These are phyloP conservation scores for Metschnikowia borealis DNA, from an alignment of 805 yeast genomes.

Conservation along the genomic window DNA sequence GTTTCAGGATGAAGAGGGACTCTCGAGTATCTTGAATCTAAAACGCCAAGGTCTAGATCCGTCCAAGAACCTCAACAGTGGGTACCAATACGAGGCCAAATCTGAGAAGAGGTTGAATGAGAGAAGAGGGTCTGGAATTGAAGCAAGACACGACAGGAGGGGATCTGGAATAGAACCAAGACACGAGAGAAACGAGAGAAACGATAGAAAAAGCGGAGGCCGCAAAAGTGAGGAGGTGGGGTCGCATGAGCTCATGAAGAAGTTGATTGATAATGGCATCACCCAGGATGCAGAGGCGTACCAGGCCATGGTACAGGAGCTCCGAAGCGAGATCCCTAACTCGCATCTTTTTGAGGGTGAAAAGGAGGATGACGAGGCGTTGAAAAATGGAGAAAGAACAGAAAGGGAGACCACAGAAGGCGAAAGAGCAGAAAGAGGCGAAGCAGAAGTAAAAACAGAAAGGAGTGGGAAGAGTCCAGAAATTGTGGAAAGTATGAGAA, in stretches of 20 bases:
- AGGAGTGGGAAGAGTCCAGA: too few relatives aligned
- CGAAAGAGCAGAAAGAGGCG: too few relatives aligned
- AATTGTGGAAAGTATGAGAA: too few relatives aligned
- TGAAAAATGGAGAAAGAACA: conserved; percentile 5
- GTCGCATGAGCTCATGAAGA: conserved; percentile 31
- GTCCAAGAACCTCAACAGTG: conserved; percentile 37
- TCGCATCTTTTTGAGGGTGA: conserved; percentile 41
- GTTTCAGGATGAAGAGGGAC: conserved; percentile 56
- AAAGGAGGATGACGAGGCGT: conserved; percentile 15
- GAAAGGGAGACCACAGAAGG: neutral
- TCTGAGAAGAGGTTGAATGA: neutral
- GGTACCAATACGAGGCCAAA: conserved; percentile 27
- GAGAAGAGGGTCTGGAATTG: neutral
- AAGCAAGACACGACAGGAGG: neutral
- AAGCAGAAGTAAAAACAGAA: too few relatives aligned
- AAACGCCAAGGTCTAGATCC: conserved; percentile 38
- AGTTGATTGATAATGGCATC: conserved; percentile 31
- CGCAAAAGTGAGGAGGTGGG: conserved; percentile 4
- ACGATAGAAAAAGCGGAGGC: neutral
- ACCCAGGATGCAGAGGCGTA: conserved; percentile 29
- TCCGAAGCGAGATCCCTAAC: conserved; percentile 27
- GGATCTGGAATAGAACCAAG: neutral
- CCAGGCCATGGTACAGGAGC: conserved; percentile 29
- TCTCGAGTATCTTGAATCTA: conserved; percentile 33
- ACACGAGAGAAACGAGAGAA: too few relatives aligned